Conservation (phyloP, 495 filamentous ascomycete species). For the Trichoderma orchidacearum region DNA sequence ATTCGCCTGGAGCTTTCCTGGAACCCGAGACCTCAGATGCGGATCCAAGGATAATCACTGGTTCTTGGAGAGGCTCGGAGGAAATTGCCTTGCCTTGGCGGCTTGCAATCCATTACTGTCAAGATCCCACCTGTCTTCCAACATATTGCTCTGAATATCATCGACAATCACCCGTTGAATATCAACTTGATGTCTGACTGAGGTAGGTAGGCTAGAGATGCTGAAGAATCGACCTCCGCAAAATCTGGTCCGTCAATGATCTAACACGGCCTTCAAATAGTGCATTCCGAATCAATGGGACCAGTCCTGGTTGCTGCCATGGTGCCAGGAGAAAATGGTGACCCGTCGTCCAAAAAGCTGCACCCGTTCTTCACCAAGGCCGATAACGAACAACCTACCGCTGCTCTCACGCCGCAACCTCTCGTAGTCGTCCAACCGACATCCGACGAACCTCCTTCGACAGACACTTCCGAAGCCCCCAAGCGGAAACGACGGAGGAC, state of each 20-base stretch:
- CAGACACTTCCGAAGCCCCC: neutral
- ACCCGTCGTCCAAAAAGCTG: slow-evolving; percentile 12
- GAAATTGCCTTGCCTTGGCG: too few relatives aligned
- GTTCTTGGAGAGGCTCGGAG: neutral
- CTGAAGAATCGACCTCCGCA: too few relatives aligned
- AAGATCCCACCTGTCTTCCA: neutral
- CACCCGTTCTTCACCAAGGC: slow-evolving; percentile 27
- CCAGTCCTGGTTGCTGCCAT: slow-evolving; percentile 5
- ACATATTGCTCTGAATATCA: neutral
- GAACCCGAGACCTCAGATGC: neutral
- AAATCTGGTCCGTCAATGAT: too few relatives aligned
- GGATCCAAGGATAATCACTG: neutral
- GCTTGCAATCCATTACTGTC: too few relatives aligned
- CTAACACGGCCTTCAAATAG: too few relatives aligned
- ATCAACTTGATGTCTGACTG: neutral
- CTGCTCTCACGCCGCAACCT: slow-evolving; percentile 11
- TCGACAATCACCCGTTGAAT: neutral
- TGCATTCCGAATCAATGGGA: slow-evolving; percentile 3
- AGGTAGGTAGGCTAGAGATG: too few relatives aligned
- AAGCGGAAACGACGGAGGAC: slow-evolving; percentile 12
- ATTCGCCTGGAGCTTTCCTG: neutral
- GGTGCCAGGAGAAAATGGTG: slow-evolving; percentile 5
- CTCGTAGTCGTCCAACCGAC: slow-evolving; percentile 1
- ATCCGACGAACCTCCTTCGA: slow-evolving; percentile 3
- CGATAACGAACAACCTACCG: slow-evolving; percentile 8